Evolutionary conservation across 108 stramenopile species (phyloP).

Genomic region (Fragilariopsis cylindrus): DNA sequence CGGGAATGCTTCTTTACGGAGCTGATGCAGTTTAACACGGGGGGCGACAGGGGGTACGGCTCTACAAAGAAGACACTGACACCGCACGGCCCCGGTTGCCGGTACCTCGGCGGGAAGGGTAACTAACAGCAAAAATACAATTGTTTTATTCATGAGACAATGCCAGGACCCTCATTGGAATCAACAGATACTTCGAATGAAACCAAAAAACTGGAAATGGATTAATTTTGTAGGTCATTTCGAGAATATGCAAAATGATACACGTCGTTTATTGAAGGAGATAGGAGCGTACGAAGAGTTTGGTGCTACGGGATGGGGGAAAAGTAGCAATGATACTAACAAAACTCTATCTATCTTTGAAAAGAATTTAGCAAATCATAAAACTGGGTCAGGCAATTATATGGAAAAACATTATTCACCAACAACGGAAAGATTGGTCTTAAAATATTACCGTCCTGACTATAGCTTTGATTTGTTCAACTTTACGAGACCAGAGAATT

Average conservation of each 20-base stretch:
- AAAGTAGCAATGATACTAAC: not conserved
- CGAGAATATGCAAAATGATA: conserved; percentile 33
- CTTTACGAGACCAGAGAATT: conserved; percentile 4
- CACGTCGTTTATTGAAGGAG: conserved; percentile 23
- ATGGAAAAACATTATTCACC: conserved; percentile 13
- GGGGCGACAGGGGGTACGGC: not conserved
- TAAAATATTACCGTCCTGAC: not conserved
- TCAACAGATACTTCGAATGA: conserved; percentile 35
- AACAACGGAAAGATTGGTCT: not conserved
- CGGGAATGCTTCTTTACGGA: conserved; percentile 5
- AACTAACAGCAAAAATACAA: too few species aligned
- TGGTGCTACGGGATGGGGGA: conserved; percentile 49
- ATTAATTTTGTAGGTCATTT: conserved; percentile 49
- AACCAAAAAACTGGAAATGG: conserved; percentile 29
- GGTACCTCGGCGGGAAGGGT: too few species aligned
- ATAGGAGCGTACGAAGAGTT: conserved; percentile 44
- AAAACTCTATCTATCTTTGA: conserved; percentile 46
- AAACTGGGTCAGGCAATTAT: conserved; percentile 7
- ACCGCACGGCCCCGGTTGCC: too few species aligned
- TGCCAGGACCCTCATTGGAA: conserved; percentile 46
- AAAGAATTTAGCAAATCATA: conserved; percentile 4
- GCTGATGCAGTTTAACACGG: conserved; percentile 24
- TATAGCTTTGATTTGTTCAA: conserved; percentile 11
- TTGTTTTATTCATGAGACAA: not conserved
- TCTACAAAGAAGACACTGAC: too few species aligned